phyloP scores from a whole-genome alignment of 495 filamentous ascomycete genomes.

The Aspergillus kassunensis region DNA sequence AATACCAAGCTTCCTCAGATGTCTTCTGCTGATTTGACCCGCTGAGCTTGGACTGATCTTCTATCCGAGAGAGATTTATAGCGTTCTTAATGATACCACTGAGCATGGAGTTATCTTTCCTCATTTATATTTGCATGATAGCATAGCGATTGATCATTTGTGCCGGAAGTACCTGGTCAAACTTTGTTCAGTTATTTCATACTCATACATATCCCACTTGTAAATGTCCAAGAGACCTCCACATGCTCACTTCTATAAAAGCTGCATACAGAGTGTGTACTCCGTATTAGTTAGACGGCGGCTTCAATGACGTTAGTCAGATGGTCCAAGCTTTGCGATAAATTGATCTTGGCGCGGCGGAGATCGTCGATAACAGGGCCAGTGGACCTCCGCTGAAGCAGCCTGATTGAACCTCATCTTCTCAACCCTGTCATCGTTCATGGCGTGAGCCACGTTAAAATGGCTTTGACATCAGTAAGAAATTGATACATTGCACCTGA shows the following conservation, averaged over 20 bases:
- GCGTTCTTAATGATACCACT: neutral
- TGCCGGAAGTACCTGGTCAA: neutral
- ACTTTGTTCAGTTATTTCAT: neutral
- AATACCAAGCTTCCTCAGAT: slow-evolving; percentile 6
- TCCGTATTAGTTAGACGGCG: too few species aligned
- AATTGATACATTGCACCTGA: neutral
- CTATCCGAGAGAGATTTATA: neutral
- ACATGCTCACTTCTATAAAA: too few species aligned
- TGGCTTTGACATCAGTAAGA: slow-evolving; percentile 49
- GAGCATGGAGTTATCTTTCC: neutral
- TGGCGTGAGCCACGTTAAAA: slow-evolving; percentile 37
- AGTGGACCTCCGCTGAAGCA: slow-evolving; percentile 1
- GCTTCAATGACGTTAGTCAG: slow-evolving; percentile 3
- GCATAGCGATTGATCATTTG: slow-evolving; percentile 3
- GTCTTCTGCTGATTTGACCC: neutral
- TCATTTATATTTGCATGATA: neutral
- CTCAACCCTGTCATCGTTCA: slow-evolving; percentile 19
- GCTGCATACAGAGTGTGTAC: too few species aligned
- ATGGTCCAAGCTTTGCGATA: slow-evolving; percentile 7
- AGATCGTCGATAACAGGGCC: slow-evolving; percentile 14
- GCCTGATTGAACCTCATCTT: slow-evolving; percentile 19
- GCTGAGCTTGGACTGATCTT: neutral
- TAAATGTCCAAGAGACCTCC: neutral
- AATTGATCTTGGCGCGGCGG: slow-evolving; percentile 18
- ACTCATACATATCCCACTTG: neutral